A percentile compares a stretch with the other conserved stretches of the same genome.
phyloP scores from a whole-genome alignment of 148 eudicot genomes.

The Nepenthes mirabilis region DNA sequence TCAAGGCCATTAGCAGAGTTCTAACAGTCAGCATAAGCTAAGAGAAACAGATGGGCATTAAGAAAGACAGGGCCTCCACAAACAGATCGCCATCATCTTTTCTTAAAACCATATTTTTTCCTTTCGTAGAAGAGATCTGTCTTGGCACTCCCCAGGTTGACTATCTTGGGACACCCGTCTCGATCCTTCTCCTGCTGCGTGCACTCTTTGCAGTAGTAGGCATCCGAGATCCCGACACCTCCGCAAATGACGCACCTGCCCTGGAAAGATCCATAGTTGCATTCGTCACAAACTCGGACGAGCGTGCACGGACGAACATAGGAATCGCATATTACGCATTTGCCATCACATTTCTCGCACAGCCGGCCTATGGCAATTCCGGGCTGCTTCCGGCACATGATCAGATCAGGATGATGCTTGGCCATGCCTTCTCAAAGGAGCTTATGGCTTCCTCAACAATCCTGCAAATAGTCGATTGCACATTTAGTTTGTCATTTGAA shows the following conservation, averaged over 20 bases:
- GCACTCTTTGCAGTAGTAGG: slow-evolving; percentile 77
- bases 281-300: slow-evolving; percentile 67
- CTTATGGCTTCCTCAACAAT: too few relatives aligned
- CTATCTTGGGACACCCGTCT: slow-evolving; percentile 79
- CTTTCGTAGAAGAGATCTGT: slow-evolving; percentile 72
- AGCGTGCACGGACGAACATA: slow-evolving; percentile 82
- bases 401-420: slow-evolving; percentile 83
- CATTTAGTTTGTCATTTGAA: too few relatives aligned
- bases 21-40: too few relatives aligned
- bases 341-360: slow-evolving; percentile 77
- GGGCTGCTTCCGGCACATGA: slow-evolving; percentile 85
- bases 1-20: too few relatives aligned
- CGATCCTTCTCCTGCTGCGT: slow-evolving; percentile 83
- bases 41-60: too few relatives aligned
- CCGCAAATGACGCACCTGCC: slow-evolving; percentile 81
- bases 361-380: slow-evolving; percentile 75
- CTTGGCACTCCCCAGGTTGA: slow-evolving; percentile 79
- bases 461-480: too few relatives aligned
- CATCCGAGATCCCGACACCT: slow-evolving; percentile 81
- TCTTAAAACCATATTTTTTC: slow-evolving; percentile 64
- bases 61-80: too few relatives aligned
- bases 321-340: slow-evolving; percentile 72
- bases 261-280: slow-evolving; percentile 82
- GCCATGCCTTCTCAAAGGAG: slow-evolving; percentile 33
- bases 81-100: slow-evolving; percentile 23